Evolutionary conservation across 768 basidiomycete genomes (phyloP).

Genomic region (Trametes maxima): DNA sequence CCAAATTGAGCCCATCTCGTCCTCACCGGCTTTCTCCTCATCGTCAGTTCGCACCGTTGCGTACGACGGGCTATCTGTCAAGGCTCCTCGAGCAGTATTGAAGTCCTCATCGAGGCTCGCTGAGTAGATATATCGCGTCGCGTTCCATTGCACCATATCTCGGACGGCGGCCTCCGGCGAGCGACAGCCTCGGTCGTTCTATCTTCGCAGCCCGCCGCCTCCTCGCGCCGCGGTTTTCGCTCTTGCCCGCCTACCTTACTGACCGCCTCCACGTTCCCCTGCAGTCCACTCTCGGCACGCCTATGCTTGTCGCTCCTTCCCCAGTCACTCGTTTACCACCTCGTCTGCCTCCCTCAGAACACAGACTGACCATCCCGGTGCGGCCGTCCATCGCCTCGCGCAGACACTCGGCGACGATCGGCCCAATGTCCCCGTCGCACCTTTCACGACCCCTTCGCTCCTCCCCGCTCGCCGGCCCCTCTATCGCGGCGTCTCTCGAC

Average conservation of each 20-base stretch:
- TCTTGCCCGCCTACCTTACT: neutral
- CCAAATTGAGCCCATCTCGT: neutral
- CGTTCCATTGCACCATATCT: constrained; percentile 6
- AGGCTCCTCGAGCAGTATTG: neutral
- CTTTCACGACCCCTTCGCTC: constrained; percentile 30
- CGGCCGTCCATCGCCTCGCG: constrained; percentile 15
- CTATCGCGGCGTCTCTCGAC: constrained; percentile 23
- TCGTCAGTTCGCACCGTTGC: neutral
- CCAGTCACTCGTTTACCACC: constrained; percentile 11
- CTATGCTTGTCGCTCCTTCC: constrained; percentile 15
- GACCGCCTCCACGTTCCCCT: neutral
- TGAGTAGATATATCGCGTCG: neutral
- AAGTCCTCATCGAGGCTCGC: neutral
- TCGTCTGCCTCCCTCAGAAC: constrained; percentile 12
- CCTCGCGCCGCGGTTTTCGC: neutral
- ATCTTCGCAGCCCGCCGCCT: neutral
- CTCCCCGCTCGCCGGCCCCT: constrained; percentile 33
- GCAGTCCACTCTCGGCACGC: constrained; percentile 1
- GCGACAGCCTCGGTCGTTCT: neutral
- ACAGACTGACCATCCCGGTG: constrained; percentile 10
- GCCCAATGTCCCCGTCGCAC: constrained; percentile 18
- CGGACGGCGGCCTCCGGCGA: neutral
- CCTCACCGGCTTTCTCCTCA: neutral
- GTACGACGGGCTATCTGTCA: neutral
- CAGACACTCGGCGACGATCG: constrained; percentile 16